A percentile compares a stretch with the other conserved stretches of the same genome.
phyloP scores from a whole-genome alignment of 805 yeast genomes.

The Wickerhamomyces strasburgensis region DNA sequence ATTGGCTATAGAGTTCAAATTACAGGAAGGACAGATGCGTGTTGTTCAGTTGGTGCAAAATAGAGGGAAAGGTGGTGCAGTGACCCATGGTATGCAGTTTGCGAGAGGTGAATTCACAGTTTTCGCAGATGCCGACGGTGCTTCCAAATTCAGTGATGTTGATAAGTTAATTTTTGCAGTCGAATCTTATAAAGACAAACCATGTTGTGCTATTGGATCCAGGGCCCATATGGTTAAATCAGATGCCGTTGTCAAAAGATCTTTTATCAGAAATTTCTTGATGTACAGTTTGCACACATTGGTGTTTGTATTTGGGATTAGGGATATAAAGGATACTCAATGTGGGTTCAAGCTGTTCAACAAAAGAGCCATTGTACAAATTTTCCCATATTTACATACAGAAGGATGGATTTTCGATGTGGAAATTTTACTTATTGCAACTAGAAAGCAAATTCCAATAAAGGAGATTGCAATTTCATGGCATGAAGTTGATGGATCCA shows the following conservation, averaged over 20 bases:
- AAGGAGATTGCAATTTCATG: slow-evolving; percentile 84
- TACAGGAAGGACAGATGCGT: slow-evolving; percentile 57
- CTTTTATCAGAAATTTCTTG: slow-evolving; percentile 79
- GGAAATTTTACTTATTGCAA: slow-evolving; percentile 79
- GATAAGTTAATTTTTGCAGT: slow-evolving; percentile 44
- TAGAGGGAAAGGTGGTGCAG: slow-evolving; percentile 97
- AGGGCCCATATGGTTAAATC: slow-evolving; percentile 96
- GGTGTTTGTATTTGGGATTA: slow-evolving; percentile 83
- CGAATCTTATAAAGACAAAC: slow-evolving; percentile 22
- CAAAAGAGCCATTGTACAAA: slow-evolving; percentile 51
- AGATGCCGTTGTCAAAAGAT: slow-evolving; percentile 93
- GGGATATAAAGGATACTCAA: slow-evolving; percentile 87
- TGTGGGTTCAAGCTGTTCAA: slow-evolving; percentile 96
- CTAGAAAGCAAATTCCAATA: slow-evolving; percentile 60
- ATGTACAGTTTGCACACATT: slow-evolving; percentile 90
- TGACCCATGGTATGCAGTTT: slow-evolving; percentile 82
- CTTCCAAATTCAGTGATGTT: slow-evolving; percentile 74
- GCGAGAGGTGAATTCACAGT: slow-evolving; percentile 67
- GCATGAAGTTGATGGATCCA: slow-evolving; percentile 97
- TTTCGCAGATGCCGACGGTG: slow-evolving; percentile 98
- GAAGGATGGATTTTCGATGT: slow-evolving; percentile 99
- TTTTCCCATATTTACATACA: slow-evolving; percentile 90
- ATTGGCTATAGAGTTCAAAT: slow-evolving; percentile 43
- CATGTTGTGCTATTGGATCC: slow-evolving; percentile 82
- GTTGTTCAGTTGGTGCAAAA: slow-evolving; percentile 68